Evolutionary conservation across 305 asterid genomes (phyloP), one percentile per base, ranked within the genome.

Genomic region (Fraxinus floribunda): DNA sequence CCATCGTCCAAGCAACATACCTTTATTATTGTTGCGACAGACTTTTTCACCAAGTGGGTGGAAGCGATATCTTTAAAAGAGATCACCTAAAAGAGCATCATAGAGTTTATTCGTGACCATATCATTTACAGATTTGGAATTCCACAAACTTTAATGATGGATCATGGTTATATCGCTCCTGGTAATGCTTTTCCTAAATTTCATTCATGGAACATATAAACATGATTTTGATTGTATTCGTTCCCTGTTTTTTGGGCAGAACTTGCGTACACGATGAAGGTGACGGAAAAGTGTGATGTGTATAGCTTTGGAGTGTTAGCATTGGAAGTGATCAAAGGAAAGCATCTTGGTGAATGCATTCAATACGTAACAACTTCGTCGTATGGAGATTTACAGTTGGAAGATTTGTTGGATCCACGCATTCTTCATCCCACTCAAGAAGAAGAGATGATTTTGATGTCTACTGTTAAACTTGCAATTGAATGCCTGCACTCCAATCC

Each of bases 291-390:
- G 34, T 64, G 73, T 10, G 73, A 64, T 26, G 73, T 64, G 3
- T 64, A 64, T 64, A 24, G 73, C 8, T 64, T 64, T 20, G 88
- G 86, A 36, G 86, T 85, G 11, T 4, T 82, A 34, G 41, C 77
- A 26, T 4, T 82, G 73, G 88, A 85, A 75, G 60, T 85, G 1
- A 39, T 85, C 60, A 79, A 38, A 16, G 86, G 86, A 1, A 71
- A 82, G 35, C 84, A 85, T 78, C 86, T 81, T 0, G 75, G 76
- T 7, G 81, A 85, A 0, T n/a, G 49, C 4, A 82, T 71, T 16
- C 22, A 9, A 2, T 49, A 16, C 16, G 29, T 78, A 15, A 18
- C 22, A 44, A 72, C 70, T 36, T 9, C 24, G 13, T 7, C 75
- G 1, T 7, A 18, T 16, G 32, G 3, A 38, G 29, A 15, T 6